Evolutionary conservation across 129 eudicot species (phyloP).

Genomic region (carrot (Daucus carota)): DNA sequence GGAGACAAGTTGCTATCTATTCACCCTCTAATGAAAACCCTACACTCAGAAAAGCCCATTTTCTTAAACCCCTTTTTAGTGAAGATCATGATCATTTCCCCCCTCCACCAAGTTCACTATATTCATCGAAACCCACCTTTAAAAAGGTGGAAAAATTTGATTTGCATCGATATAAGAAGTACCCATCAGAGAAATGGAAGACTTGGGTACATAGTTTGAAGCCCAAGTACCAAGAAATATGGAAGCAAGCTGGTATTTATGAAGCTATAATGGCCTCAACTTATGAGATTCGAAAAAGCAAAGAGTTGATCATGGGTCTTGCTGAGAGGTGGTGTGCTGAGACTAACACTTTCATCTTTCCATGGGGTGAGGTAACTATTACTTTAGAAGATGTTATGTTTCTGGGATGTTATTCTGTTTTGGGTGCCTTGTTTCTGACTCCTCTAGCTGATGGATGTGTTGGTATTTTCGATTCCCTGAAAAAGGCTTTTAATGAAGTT

Average conservation of each 20-base stretch:
- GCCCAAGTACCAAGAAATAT: background rate
- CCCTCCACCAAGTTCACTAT: background rate
- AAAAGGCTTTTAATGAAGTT: background rate
- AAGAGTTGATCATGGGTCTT: background rate
- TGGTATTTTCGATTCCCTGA: background rate
- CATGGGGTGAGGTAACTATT: constrained; percentile 5
- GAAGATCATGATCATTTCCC: background rate
- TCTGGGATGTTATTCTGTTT: background rate
- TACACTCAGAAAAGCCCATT: background rate
- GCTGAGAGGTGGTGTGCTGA: constrained; percentile 3
- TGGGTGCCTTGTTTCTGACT: background rate
- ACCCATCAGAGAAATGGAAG: background rate
- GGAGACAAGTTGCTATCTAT: background rate
- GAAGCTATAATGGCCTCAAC: background rate
- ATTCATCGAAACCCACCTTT: background rate
- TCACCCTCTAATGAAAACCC: background rate
- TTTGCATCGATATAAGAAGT: background rate
- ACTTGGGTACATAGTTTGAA: background rate
- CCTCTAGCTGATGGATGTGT: background rate
- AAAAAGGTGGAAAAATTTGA: background rate
- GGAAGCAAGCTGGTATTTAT: background rate
- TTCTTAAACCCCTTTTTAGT: background rate
- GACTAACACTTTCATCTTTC: background rate
- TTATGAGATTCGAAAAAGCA: background rate
- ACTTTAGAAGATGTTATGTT: background rate